phyloP scores from a whole-genome alignment of 1,139 yeast species.

The Hyphopichia burtonii region DNA sequence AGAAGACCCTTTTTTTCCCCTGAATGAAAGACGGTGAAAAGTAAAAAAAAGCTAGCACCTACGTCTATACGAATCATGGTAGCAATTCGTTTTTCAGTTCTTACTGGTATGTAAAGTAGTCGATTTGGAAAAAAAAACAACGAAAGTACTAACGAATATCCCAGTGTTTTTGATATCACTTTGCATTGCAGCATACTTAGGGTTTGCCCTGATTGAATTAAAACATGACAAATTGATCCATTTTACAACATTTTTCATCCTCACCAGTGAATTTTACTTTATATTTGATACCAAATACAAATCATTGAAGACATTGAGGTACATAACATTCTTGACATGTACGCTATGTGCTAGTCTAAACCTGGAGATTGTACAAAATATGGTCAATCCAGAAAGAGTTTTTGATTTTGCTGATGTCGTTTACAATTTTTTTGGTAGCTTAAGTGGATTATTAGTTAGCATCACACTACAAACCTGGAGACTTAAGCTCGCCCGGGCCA shows the following conservation, averaged over 20 bases:
- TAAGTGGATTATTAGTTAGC: slow-evolving; percentile 22
- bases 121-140: neutral
- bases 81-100: slow-evolving; percentile 21
- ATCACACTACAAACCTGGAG: slow-evolving; percentile 9
- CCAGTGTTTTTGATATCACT: slow-evolving; percentile 26
- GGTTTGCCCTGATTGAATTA: slow-evolving; percentile 49
- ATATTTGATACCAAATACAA: slow-evolving; percentile 41
- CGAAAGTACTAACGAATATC: neutral
- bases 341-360: slow-evolving; percentile 45
- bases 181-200: slow-evolving; percentile 42
- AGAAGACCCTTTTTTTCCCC: too few species aligned
- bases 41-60: too few species aligned
- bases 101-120: slow-evolving; percentile 22
- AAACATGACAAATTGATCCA: slow-evolving; percentile 56
- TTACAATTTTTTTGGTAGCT: slow-evolving; percentile 40
- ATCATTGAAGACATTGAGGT: slow-evolving; percentile 35
- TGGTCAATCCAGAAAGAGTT: slow-evolving; percentile 44
- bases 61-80: too few species aligned
- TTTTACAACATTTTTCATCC: slow-evolving; percentile 45
- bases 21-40: too few species aligned
- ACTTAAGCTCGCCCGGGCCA: neutral
- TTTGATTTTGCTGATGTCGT: slow-evolving; percentile 52
- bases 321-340: slow-evolving; percentile 44
- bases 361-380: slow-evolving; percentile 51
- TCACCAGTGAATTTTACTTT: slow-evolving; percentile 57